These are phyloP conservation scores for Paxillus rubicundulus DNA, from an alignment of 768 basidiomycete species.

Conservation along the genomic window DNA sequence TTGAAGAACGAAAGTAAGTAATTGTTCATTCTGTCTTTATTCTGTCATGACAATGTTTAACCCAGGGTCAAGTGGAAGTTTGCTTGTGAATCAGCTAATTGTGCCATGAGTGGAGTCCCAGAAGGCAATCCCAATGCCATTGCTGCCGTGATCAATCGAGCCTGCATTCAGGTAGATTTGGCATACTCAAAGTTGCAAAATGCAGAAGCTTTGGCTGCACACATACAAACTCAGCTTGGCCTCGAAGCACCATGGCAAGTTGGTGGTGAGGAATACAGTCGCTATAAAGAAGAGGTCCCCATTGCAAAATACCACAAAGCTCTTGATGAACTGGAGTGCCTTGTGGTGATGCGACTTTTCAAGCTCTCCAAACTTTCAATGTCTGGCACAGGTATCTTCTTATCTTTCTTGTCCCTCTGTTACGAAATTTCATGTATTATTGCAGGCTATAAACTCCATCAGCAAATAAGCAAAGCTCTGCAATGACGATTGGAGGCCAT, in stretches of 20 bases:
- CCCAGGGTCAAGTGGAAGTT: too few relatives aligned
- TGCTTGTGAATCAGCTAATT: too few relatives aligned
- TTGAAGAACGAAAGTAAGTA: too few relatives aligned
- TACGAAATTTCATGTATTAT: too few relatives aligned
- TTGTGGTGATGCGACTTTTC: constrained; percentile 31
- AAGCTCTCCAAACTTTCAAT: constrained; percentile 27
- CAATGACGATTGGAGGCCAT: constrained; percentile 26
- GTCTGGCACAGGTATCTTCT: constrained; percentile 12
- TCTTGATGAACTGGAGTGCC: constrained; percentile 27
- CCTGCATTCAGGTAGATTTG: too few relatives aligned
- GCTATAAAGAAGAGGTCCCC: background rate
- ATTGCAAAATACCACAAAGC: background rate
- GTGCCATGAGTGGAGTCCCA: too few relatives aligned
- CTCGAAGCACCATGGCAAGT: constrained; percentile 3
- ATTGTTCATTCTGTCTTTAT: too few relatives aligned
- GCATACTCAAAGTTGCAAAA: too few relatives aligned
- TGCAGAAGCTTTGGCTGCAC: background rate
- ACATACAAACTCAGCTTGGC: constrained; percentile 1
- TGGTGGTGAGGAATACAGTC: background rate
- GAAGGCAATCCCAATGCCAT: too few relatives aligned
- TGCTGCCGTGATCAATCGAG: too few relatives aligned
- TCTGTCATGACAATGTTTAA: too few relatives aligned
- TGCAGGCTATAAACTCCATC: constrained; percentile 32
- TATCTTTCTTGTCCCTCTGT: background rate
- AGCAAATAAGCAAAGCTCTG: constrained; percentile 31